Conservation (phyloP, 1,139 yeast genomes). For the Torulaspora globosa region DNA sequence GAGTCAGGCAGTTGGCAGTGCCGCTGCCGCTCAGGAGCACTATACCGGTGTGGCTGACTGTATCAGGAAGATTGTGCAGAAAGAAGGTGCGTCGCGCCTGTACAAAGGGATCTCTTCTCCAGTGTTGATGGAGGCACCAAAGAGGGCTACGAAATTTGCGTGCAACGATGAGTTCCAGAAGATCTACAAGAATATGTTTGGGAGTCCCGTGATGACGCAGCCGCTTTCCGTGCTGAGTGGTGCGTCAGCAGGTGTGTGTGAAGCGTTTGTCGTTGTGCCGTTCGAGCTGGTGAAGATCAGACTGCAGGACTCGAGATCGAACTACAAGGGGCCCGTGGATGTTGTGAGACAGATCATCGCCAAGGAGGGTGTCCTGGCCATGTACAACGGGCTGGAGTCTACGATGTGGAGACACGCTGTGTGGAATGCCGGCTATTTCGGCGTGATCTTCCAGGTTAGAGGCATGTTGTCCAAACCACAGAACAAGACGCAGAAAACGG, state of each 20-base stretch:
- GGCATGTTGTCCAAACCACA: constrained; percentile 73
- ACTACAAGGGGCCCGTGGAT: constrained; percentile 80
- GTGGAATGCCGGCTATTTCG: constrained; percentile 99
- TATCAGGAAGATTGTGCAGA: constrained; percentile 71
- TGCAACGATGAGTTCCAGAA: constrained; percentile 98
- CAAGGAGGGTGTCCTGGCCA: constrained; percentile 73
- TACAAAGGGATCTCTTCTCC: constrained; percentile 96
- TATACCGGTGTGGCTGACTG: constrained; percentile 85
- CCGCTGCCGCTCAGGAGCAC: constrained; percentile 48
- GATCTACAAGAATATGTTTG: constrained; percentile 69
- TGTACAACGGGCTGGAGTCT: constrained; percentile 94
- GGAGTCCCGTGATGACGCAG: constrained; percentile 68
- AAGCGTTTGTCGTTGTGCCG: constrained; percentile 93
- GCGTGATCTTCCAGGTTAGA: constrained; percentile 86
- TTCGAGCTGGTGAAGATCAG: constrained; percentile 84
- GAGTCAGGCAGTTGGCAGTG: constrained; percentile 44
- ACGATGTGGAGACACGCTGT: constrained; percentile 94
- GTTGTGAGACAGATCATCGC: constrained; percentile 70
- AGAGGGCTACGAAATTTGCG: constrained; percentile 95
- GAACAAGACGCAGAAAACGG: constrained; percentile 63
- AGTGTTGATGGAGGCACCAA: constrained; percentile 98
- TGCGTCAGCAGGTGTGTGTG: constrained; percentile 98
- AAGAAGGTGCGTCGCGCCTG: constrained; percentile 78
- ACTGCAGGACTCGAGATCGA: constrained; percentile 82
- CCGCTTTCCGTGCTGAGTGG: constrained; percentile 86